phyloP scores from a whole-genome alignment of 257 asterid genomes.

The Rauvolfia tetraphylla region DNA sequence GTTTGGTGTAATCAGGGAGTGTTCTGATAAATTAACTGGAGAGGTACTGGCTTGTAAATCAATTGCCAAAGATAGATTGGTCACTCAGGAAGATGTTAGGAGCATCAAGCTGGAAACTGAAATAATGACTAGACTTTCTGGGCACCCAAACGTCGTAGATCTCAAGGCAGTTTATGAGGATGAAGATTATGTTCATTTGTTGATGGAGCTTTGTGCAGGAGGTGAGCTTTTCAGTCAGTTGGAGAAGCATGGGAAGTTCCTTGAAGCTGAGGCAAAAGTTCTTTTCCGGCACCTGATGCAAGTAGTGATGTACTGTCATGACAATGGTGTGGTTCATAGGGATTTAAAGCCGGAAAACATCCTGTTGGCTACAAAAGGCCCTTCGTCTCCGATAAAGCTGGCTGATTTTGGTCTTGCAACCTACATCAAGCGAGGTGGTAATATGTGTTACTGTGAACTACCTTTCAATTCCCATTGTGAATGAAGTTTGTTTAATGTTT shows the following conservation, averaged over 20 bases:
- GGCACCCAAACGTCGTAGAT: conserved; percentile 75
- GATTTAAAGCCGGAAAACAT: conserved; percentile 84
- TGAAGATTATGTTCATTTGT: conserved; percentile 66
- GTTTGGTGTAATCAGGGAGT: conserved; percentile 67
- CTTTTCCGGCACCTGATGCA: conserved; percentile 63
- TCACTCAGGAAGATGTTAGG: conserved; percentile 63
- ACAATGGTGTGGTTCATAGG: conserved; percentile 71
- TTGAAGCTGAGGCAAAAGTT: conserved; percentile 56
- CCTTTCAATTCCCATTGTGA: neutral
- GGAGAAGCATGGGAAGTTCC: conserved; percentile 74
- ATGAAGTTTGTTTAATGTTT: neutral
- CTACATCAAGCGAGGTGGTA: conserved; percentile 49
- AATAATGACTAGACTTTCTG: conserved; percentile 72
- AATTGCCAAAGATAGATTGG: conserved; percentile 68
- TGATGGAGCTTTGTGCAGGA: conserved; percentile 92
- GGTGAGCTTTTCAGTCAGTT: conserved; percentile 79
- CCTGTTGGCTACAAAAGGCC: conserved; percentile 56
- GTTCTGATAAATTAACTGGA: conserved; percentile 55
- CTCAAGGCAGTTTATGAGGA: conserved; percentile 81
- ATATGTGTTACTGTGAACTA: conserved; percentile 4
- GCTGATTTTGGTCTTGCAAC: conserved; percentile 91
- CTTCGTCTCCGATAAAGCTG: conserved; percentile 69
- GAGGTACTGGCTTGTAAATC: conserved; percentile 83
- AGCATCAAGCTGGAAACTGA: conserved; percentile 82
- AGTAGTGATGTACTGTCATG: conserved; percentile 69